These are phyloP conservation scores for Carpinus viminea DNA, from an alignment of 306 rosid species.

Conservation along the genomic window DNA sequence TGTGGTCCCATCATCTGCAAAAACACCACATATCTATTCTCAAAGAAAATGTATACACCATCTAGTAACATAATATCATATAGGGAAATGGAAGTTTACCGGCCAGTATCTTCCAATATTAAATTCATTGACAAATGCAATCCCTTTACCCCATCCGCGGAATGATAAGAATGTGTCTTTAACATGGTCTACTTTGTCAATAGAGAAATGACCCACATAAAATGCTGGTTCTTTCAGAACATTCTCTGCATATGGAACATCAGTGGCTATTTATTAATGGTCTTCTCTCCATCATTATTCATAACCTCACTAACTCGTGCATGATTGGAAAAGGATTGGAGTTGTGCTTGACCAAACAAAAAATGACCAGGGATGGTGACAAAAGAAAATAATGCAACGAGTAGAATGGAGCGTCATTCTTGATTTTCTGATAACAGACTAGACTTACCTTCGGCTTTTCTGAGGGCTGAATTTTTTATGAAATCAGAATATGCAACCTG, in stretches of 20 bases:
- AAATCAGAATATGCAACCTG: constrained; percentile 45
- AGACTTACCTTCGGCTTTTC: constrained; percentile 41
- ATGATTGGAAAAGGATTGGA: constrained; percentile 4
- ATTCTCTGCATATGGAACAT: constrained; percentile 50
- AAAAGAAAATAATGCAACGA: neutral
- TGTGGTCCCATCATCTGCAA: constrained; percentile 81
- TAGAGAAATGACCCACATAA: constrained; percentile 65
- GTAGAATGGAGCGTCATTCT: constrained; percentile 1
- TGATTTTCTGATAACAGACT: constrained; percentile 39
- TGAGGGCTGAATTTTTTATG: constrained; percentile 26
- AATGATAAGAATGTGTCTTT: constrained; percentile 84
- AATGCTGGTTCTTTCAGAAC: constrained; percentile 65
- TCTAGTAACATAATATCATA: constrained; percentile 3
- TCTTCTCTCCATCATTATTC: constrained; percentile 8
- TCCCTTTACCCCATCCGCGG: constrained; percentile 79
- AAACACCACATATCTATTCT: constrained; percentile 28
- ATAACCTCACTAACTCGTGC: constrained; percentile 18
- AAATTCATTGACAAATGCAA: constrained; percentile 74
- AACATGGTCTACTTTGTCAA: constrained; percentile 46
- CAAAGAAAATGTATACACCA: constrained; percentile 4
- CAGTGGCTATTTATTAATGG: neutral
- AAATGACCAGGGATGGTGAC: constrained; percentile 10
- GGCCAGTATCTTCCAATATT: constrained; percentile 96
- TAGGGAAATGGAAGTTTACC: constrained; percentile 44
- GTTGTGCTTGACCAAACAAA: neutral